Percentiles rank a stretch among this genome's conserved stretches.
Evolutionary conservation across 106 monocot species (phyloP).

Genomic region (Xerophyta viscosa): DNA sequence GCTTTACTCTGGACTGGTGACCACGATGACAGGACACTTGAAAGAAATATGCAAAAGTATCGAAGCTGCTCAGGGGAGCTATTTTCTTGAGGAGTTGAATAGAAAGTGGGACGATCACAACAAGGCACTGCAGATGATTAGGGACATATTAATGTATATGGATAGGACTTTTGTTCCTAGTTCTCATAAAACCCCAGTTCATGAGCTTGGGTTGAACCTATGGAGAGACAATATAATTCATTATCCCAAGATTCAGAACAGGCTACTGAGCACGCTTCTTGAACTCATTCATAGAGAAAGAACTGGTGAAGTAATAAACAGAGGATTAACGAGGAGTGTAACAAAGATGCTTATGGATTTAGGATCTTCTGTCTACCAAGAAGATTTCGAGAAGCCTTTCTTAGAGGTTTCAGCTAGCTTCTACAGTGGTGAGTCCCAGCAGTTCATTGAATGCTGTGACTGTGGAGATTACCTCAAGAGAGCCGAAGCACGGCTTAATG

Average conservation of each 20-base stretch:
- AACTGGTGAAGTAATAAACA: constrained; percentile 79
- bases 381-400: constrained; percentile 86
- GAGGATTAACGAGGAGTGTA: constrained; percentile 75
- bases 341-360: constrained; percentile 91
- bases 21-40: constrained; percentile 79
- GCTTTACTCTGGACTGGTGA: constrained; percentile 64
- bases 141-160: constrained; percentile 99
- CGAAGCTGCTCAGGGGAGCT: constrained; percentile 72
- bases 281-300: constrained; percentile 74
- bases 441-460: constrained; percentile 77
- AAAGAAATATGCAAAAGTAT: constrained; percentile 69
- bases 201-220: constrained; percentile 84
- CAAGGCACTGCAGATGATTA: constrained; percentile 92
- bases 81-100: constrained; percentile 82
- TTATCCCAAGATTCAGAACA: constrained; percentile 44
- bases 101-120: constrained; percentile 90
- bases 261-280: constrained; percentile 65
- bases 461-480: constrained; percentile 85
- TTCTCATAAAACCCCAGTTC: constrained; percentile 56
- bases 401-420: constrained; percentile 72
- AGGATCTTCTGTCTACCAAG: constrained; percentile 68
- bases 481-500: constrained; percentile 80
- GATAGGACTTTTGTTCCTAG: constrained; percentile 75
- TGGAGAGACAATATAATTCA: constrained; percentile 84
- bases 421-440: constrained; percentile 79